Base-by-base conservation (phyloP, 495 filamentous ascomycete species). In the Penicillium alfredii region DNA sequence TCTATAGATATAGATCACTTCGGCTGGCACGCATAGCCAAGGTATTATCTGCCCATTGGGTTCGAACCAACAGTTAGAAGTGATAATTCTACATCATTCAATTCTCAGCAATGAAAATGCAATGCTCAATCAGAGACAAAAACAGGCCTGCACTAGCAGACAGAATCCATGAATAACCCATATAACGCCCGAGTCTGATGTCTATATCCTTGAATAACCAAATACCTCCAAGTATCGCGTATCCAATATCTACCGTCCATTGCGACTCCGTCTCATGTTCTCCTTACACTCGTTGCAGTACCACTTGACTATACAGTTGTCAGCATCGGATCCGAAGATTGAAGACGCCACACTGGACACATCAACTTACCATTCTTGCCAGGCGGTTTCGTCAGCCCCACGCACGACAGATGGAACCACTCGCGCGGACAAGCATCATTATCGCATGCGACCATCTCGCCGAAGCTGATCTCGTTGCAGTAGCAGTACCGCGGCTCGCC, bases 381-480 rank as follows among this genome's bases (percentile, higher is more conserved):
- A 17, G 92, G 92, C 30, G 89, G 84, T 49, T 84, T 85, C 33
- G 78, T 85, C 58, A 98, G 55, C 35, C 87, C 89, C 11, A 94
- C 88, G 60, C 92, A 98, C 24, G 80, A 81, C 26, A 98, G 57
- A 72, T 98, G 92, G 67, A 97, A 98, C 92, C 92, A 98, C 64
- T 97, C 90, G 44, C 78, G 73, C 42, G 80, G 74, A 64, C 92
- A 98, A 16, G 72, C 74, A 33, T 90, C 84, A 28, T 82, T 85
- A 53, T 98, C 92, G 47, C 92, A 98, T n/a, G 82, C 92, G 10
- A 98, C 85, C 92, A 98, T 98, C 63, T 94, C 86, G 13, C 92
- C 92, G 53, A 94, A 98, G 51, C 84, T 92, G 20, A 95, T 80
- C 42, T 82, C 76, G 45, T 96, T 85, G 58, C 92, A 98, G 61